Evolutionary conservation across 2,329 filamentous ascomycete species (phyloP).

Genomic region (Ophiobolus disseminans): DNA sequence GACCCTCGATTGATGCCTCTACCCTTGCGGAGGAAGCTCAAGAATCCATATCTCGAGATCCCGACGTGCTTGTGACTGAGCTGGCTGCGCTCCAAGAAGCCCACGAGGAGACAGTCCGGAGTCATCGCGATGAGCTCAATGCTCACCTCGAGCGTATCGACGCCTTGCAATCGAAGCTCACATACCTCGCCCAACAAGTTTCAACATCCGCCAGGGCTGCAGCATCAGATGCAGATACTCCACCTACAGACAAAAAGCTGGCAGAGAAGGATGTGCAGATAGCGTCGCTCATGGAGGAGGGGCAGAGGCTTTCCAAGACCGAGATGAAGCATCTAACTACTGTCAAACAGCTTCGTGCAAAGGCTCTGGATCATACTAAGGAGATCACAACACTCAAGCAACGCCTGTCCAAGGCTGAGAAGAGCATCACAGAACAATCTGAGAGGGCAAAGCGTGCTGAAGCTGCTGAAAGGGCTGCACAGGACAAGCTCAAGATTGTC

Average conservation of each 20-base stretch:
- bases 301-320: slow-evolving; percentile 82
- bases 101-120: slow-evolving; percentile 59
- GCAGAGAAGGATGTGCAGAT: slow-evolving; percentile 92
- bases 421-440: slow-evolving; percentile 66
- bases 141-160: slow-evolving; percentile 89
- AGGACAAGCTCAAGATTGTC: slow-evolving; percentile 62
- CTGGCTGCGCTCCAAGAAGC: slow-evolving; percentile 59
- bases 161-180: slow-evolving; percentile 86
- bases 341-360: slow-evolving; percentile 77
- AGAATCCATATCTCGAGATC: slow-evolving; percentile 24
- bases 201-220: slow-evolving; percentile 76
- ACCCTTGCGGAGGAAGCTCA: slow-evolving; percentile 47
- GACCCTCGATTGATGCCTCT: slow-evolving; percentile 38
- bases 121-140: slow-evolving; percentile 82
- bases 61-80: slow-evolving; percentile 51
- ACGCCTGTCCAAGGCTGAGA: slow-evolving; percentile 71
- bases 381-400: slow-evolving; percentile 59
- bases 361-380: slow-evolving; percentile 61
- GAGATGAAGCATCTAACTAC: slow-evolving; percentile 84
- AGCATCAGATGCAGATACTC: slow-evolving; percentile 52
- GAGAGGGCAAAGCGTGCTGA: slow-evolving; percentile 68
- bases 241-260: slow-evolving; percentile 71
- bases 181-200: slow-evolving; percentile 83
- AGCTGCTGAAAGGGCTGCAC: slow-evolving; percentile 62
- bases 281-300: slow-evolving; percentile 88